Conservation (phyloP, 1,284 basidiomycete genomes). For the Cystobasidium sp. region DNA sequence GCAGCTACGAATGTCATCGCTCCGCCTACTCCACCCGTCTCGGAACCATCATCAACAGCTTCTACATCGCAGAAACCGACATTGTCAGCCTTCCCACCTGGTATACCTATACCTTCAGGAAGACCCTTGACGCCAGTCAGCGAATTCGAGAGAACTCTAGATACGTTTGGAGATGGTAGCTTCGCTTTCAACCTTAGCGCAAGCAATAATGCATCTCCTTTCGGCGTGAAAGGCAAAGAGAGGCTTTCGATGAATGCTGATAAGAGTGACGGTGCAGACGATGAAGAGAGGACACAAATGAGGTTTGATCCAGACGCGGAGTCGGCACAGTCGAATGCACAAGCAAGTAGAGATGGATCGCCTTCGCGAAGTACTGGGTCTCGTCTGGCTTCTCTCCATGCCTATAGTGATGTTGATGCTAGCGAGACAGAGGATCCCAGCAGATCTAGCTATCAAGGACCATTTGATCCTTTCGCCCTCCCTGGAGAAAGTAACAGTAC, state of each 20-base stretch:
- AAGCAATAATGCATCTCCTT: constrained; percentile 14
- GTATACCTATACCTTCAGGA: constrained; percentile 1
- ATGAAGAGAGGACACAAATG: background rate
- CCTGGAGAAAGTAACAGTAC: background rate
- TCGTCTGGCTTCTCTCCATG: background rate
- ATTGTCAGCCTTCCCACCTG: constrained; percentile 19
- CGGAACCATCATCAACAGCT: constrained; percentile 1
- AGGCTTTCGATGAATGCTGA: constrained; percentile 8
- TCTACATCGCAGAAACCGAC: constrained; percentile 12
- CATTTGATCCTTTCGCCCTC: constrained; percentile 35
- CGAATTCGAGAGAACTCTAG: constrained; percentile 39
- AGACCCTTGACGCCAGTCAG: constrained; percentile 38
- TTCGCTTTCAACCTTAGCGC: constrained; percentile 39
- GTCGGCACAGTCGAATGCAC: background rate
- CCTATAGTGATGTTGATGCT: background rate
- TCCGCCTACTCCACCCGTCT: constrained; percentile 16
- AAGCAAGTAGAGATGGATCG: constrained; percentile 30
- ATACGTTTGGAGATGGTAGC: constrained; percentile 40
- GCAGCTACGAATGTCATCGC: constrained; percentile 2
- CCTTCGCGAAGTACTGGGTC: background rate
- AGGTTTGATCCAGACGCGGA: background rate
- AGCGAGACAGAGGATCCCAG: constrained; percentile 8
- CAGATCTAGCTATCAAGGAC: constrained; percentile 35
- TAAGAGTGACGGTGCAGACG: background rate
- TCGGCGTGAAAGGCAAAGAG: constrained; percentile 20